A percentile compares a stretch with the other conserved stretches of the same genome.
Evolutionary conservation across 2,329 filamentous ascomycete species (phyloP).

Genomic region (Fusarium brevicatenulatum): DNA sequence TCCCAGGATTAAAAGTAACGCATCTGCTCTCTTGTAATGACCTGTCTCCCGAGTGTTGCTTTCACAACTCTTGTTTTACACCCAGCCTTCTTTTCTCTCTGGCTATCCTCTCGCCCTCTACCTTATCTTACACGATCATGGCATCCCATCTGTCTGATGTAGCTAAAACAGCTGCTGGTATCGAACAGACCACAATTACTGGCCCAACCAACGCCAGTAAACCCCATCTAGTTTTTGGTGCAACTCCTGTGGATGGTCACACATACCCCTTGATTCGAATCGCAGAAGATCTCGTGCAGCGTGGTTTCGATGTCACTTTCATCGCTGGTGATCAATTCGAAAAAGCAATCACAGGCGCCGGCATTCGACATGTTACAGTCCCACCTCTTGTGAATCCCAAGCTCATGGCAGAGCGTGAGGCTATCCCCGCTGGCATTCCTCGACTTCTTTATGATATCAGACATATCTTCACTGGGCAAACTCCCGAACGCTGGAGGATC

Average conservation of each 20-base stretch:
- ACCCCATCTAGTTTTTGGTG: conserved; percentile 46
- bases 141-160: neutral
- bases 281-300: conserved; percentile 49
- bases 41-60: neutral
- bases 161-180: conserved; percentile 2
- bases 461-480: conserved; percentile 39
- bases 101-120: neutral
- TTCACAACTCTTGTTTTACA: neutral
- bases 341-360: conserved; percentile 48
- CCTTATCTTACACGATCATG: neutral
- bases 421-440: conserved; percentile 35
- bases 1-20: neutral
- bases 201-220: conserved; percentile 18
- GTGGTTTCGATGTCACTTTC: conserved; percentile 56
- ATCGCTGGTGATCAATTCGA: conserved; percentile 52
- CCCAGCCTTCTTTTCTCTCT: neutral
- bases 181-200: conserved; percentile 4
- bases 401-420: conserved; percentile 26
- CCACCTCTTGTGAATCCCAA: conserved; percentile 22
- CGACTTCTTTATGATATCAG: conserved; percentile 48
- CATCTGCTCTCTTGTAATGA: neutral
- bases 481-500: conserved; percentile 47
- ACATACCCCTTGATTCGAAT: conserved; percentile 47
- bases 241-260: conserved; percentile 47
- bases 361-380: conserved; percentile 49